Conservation (phyloP, 1,284 basidiomycete species). For the Ganoderma boninense region DNA sequence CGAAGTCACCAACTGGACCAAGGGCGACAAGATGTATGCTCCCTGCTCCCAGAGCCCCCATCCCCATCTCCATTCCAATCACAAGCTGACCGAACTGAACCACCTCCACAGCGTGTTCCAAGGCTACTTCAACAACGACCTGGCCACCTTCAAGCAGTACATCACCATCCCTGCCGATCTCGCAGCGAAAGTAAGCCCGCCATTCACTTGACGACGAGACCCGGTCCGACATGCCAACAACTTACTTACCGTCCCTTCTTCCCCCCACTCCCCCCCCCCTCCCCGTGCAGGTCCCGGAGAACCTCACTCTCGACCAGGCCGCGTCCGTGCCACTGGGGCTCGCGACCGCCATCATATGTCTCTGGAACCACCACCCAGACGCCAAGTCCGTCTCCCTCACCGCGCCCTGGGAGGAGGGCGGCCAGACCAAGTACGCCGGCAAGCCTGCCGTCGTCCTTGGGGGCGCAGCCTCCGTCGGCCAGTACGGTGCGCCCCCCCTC, state of each 20-base stretch:
- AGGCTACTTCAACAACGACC: slow-evolving; percentile 29
- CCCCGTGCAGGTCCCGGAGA: slow-evolving; percentile 38
- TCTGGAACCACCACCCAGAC: slow-evolving; percentile 41
- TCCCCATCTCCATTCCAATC: neutral
- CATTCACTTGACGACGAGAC: neutral
- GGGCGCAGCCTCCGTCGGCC: slow-evolving; percentile 54
- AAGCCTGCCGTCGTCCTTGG: slow-evolving; percentile 53
- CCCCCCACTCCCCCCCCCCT: too few species aligned
- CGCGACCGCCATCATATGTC: slow-evolving; percentile 37
- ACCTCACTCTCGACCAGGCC: slow-evolving; percentile 42
- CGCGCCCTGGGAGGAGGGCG: slow-evolving; percentile 41
- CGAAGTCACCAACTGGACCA: slow-evolving; percentile 49
- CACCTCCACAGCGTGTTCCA: slow-evolving; percentile 37
- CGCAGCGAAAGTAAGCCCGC: slow-evolving; percentile 36
- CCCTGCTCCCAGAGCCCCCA: neutral
- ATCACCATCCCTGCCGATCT: slow-evolving; percentile 40
- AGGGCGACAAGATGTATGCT: slow-evolving; percentile 57
- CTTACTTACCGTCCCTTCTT: neutral
- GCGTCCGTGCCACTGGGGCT: slow-evolving; percentile 42
- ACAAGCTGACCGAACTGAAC: neutral
- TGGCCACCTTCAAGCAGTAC: slow-evolving; percentile 46
- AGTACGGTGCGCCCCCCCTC: slow-evolving; percentile 42
- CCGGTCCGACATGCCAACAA: too few species aligned
- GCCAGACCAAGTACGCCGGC: slow-evolving; percentile 46
- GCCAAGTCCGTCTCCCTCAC: slow-evolving; percentile 40